Evolutionary conservation across 371 early-diverging fungal species (phyloP).

Genomic region (Circinella umbellata): DNA sequence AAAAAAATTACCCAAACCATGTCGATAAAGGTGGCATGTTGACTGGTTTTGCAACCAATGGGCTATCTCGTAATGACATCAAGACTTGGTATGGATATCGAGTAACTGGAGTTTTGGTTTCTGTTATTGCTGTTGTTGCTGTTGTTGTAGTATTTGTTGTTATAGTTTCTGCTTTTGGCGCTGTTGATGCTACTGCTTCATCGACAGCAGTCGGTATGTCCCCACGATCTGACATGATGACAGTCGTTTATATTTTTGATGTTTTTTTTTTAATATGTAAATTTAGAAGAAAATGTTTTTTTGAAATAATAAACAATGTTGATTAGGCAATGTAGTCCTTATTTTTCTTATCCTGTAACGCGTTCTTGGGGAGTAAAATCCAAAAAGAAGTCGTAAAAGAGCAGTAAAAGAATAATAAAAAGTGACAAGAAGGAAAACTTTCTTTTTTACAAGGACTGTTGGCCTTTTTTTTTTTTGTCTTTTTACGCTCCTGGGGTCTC

Average conservation of each 20-base stretch:
- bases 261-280: too few relatives aligned
- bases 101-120: conserved; percentile 21
- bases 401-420: too few relatives aligned
- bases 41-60: conserved; percentile 53
- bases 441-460: too few relatives aligned
- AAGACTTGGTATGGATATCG: conserved; percentile 56
- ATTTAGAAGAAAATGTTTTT: too few relatives aligned
- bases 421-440: too few relatives aligned
- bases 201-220: conserved; percentile 12
- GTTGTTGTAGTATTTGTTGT: conserved; percentile 1
- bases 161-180: not conserved
- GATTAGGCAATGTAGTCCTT: too few relatives aligned
- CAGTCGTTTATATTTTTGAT: conserved; percentile 4
- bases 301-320: too few relatives aligned
- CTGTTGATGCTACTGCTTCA: not conserved
- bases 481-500: too few relatives aligned
- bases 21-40: conserved; percentile 47
- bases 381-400: too few relatives aligned
- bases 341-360: too few relatives aligned
- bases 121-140: not conserved
- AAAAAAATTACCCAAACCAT: conserved; percentile 52
- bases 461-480: too few relatives aligned
- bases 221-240: conserved; percentile 27
- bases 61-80: conserved; percentile 52
- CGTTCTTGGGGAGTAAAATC: too few relatives aligned